A percentile compares a stretch with the other conserved stretches of the same genome.
Evolutionary conservation across 805 yeast genomes (phyloP).

Genomic region (Myxozyma melibiosi): DNA sequence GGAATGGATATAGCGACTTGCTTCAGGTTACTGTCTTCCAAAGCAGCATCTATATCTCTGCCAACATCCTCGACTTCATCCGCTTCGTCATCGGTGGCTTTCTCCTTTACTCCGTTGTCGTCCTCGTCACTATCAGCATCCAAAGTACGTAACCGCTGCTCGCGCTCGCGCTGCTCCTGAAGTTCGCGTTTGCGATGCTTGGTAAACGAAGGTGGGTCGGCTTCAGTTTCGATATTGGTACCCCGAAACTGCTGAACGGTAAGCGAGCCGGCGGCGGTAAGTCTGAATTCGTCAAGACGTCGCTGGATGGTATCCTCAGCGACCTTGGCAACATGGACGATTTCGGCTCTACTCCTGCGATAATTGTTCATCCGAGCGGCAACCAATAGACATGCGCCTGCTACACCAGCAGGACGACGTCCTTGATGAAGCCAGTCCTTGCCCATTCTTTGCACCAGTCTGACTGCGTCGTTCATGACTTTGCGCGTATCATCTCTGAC

Average conservation of each 20-base stretch:
- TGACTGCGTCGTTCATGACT: slow-evolving; percentile 84
- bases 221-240: slow-evolving; percentile 46
- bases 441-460: slow-evolving; percentile 86
- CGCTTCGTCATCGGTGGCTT: slow-evolving; percentile 14
- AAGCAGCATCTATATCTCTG: slow-evolving; percentile 38
- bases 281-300: slow-evolving; percentile 82
- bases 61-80: slow-evolving; percentile 36
- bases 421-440: slow-evolving; percentile 97
- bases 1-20: slow-evolving; percentile 29
- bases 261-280: slow-evolving; percentile 70
- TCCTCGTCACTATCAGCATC: not conserved
- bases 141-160: not conserved
- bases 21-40: slow-evolving; percentile 34
- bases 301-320: slow-evolving; percentile 93
- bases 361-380: slow-evolving; percentile 98
- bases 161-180: slow-evolving; percentile 38
- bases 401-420: slow-evolving; percentile 96
- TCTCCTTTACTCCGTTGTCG: not conserved
- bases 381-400: slow-evolving; percentile 90
- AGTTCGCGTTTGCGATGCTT: slow-evolving; percentile 55
- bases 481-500: slow-evolving; percentile 47
- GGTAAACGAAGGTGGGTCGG: slow-evolving; percentile 83
- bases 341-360: slow-evolving; percentile 87
- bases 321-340: slow-evolving; percentile 92
- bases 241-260: slow-evolving; percentile 74